A percentile compares a stretch with the other conserved stretches of the same genome.
These are phyloP conservation scores for Leptographium flavum DNA, from an alignment of 2,329 filamentous ascomycete genomes.

Conservation along the genomic window DNA sequence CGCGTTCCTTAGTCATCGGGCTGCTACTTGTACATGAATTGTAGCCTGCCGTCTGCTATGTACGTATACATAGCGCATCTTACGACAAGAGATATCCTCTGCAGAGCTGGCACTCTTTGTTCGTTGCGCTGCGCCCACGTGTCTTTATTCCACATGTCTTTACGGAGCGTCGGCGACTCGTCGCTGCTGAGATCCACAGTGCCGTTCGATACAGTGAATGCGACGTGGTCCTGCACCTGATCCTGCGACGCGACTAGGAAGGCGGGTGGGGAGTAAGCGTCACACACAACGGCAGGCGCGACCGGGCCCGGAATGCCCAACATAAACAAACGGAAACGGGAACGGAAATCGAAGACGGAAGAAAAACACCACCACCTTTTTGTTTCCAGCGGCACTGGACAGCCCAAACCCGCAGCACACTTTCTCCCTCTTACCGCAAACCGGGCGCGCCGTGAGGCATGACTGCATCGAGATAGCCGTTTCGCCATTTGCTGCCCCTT, in stretches of 20 bases:
- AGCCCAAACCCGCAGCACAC: background rate
- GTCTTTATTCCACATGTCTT: no score
- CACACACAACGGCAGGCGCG: background rate
- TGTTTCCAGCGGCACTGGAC: background rate
- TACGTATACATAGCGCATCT: no score
- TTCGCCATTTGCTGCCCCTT: background rate
- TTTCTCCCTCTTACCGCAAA: background rate
- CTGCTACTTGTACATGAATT: no score
- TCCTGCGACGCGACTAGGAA: background rate
- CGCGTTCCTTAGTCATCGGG: slow-evolving; percentile 3
- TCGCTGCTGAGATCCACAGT: background rate
- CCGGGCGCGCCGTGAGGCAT: slow-evolving; percentile 1
- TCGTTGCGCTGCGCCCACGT: background rate
- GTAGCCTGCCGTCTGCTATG: no score
- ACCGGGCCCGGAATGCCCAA: background rate
- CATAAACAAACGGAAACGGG: background rate
- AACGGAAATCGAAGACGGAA: background rate
- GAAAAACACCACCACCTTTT: background rate
- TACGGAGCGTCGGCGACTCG: background rate
- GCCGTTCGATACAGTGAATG: background rate
- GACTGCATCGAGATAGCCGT: slow-evolving; percentile 6
- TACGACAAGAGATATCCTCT: background rate
- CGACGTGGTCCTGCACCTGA: background rate
- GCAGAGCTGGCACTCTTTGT: no score
- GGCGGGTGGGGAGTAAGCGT: background rate